Evolutionary conservation across 257 asterid species (phyloP), one percentile per base, ranked within the genome.

Genomic region (Verbena officinalis): DNA sequence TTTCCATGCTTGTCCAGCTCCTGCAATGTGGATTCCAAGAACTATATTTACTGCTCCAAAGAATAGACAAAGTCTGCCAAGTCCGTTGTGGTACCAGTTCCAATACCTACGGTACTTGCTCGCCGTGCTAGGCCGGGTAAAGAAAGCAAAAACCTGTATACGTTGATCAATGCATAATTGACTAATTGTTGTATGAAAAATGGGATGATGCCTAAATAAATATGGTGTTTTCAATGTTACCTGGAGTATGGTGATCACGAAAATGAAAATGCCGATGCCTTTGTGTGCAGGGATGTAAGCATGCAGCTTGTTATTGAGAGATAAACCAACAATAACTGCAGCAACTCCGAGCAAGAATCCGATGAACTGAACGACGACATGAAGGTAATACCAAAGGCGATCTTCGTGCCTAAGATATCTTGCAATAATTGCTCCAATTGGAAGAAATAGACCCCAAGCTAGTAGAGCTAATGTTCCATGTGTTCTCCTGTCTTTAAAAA

Each of bases 391-490:
- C 96, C 97, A 90, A 7, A 84, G 64, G 13, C 72, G 75, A 11
- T 85, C 93, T 24, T 61, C 76, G 7, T 77, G 90, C 79, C 53
- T 84, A 9, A 93, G 86, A 75, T 93, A 83, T 81, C 98, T 69
- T 5, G 97, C 96, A 20, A 84, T 13, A 48, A 90, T 81, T 51
- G 96, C 96, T 7, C 97, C 97, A 1, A 64, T 36, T 21, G 97
- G 98, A 61, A 81, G 91, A 65, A 93, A 84, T 16, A 93, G 68
- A 2, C 95, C 97, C 97, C 97, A 93, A 45, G 79, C 93, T 14
- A 93, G 55, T 42, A 90, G 4, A 56, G 84, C 94, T 72, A 93
- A 55, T 15, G 74, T 64, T 51, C 98, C 98, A 49, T 93, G 98
- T 3, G 96, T 84, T 75, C 73, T 84, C 82, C 73, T 80, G 78